phyloP scores from a whole-genome alignment of 108 stramenopile genomes.

The Discostella stelligeroides region DNA sequence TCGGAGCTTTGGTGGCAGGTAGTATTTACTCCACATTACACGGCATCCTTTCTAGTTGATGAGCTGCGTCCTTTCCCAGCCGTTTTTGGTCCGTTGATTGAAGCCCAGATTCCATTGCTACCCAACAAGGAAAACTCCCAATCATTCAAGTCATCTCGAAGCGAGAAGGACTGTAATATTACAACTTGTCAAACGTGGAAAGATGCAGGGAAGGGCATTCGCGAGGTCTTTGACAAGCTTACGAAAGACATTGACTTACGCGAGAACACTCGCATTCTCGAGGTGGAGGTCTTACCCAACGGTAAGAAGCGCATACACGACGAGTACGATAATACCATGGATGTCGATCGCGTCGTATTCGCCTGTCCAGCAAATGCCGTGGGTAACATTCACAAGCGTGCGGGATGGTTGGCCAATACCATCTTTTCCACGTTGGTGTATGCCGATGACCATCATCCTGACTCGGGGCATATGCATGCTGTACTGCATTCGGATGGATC shows the following conservation, averaged over 20 bases:
- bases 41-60: conserved; percentile 59
- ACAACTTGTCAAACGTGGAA: conserved; percentile 65
- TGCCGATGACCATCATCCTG: conserved; percentile 62
- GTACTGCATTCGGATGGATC: conserved; percentile 58
- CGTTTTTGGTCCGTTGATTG: conserved; percentile 62
- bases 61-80: conserved; percentile 60
- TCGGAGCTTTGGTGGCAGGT: conserved; percentile 59
- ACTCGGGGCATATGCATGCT: conserved; percentile 64
- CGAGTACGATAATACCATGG: conserved; percentile 51
- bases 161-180: conserved; percentile 53
- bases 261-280: conserved; percentile 47
- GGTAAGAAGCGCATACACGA: conserved; percentile 57
- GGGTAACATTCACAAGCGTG: conserved; percentile 51
- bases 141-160: conserved; percentile 33
- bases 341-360: conserved; percentile 61
- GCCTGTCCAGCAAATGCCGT: conserved; percentile 59
- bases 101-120: conserved; percentile 56
- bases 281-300: conserved; percentile 50
- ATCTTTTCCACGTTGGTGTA: conserved; percentile 54
- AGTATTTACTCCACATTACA: conserved; percentile 63
- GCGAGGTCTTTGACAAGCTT: conserved; percentile 54
- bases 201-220: conserved; percentile 62
- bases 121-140: conserved; percentile 48
- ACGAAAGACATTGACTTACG: conserved; percentile 51
- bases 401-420: conserved; percentile 49